phyloP scores from a whole-genome alignment of 1,139 yeast genomes.

The Blastobotrys apis region DNA sequence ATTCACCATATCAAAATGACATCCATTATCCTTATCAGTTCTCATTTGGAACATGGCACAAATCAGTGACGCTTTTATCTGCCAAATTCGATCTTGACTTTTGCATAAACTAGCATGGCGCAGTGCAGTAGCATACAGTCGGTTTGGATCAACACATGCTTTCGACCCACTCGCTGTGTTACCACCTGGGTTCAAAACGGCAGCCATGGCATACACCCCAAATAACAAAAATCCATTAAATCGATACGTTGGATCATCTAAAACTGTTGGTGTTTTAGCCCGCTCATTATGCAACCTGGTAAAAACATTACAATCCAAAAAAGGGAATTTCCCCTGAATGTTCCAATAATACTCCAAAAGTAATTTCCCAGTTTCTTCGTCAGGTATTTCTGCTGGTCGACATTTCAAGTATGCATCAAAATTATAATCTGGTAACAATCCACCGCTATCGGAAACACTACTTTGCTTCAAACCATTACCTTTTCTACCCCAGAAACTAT shows the following conservation, averaged over 20 bases:
- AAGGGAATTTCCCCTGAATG: slow-evolving; percentile 24
- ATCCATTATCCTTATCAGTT: slow-evolving; percentile 53
- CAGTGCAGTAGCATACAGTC: slow-evolving; percentile 51
- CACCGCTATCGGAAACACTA: slow-evolving; percentile 17
- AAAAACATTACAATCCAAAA: slow-evolving; percentile 23
- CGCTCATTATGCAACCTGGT: slow-evolving; percentile 23
- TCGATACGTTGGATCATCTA: slow-evolving; percentile 24
- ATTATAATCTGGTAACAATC: slow-evolving; percentile 28
- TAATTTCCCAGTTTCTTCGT: slow-evolving; percentile 20
- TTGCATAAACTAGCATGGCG: slow-evolving; percentile 47
- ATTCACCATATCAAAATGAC: slow-evolving; percentile 47
- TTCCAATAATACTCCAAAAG: slow-evolving; percentile 21
- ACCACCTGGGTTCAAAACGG: slow-evolving; percentile 11
- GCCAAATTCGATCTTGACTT: slow-evolving; percentile 39
- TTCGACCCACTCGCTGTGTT: not conserved
- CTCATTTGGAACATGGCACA: slow-evolving; percentile 50
- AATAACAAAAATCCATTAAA: slow-evolving; percentile 25
- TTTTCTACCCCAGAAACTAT: slow-evolving; percentile 26
- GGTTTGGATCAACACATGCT: slow-evolving; percentile 32
- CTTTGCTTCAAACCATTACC: slow-evolving; percentile 10
- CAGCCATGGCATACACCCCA: slow-evolving; percentile 25
- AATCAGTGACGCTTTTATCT: slow-evolving; percentile 47
- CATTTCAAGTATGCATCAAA: slow-evolving; percentile 26
- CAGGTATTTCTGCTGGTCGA: slow-evolving; percentile 22
- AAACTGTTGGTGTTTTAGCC: slow-evolving; percentile 17